These are phyloP conservation scores for Gamsiella multidivaricata DNA, from an alignment of 192 early-diverging fungal species.

Conservation along the genomic window DNA sequence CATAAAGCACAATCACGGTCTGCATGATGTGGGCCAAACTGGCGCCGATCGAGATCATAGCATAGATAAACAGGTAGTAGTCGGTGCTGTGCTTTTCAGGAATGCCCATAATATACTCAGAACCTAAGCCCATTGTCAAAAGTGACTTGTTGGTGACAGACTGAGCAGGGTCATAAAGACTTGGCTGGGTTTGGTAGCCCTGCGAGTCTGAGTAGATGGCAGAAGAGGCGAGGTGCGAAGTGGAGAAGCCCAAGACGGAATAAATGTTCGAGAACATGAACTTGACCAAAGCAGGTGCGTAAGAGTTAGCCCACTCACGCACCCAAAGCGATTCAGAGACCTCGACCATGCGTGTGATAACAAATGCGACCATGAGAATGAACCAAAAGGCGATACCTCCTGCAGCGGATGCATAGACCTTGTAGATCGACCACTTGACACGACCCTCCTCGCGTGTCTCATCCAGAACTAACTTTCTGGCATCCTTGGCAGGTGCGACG, in stretches of 20 bases:
- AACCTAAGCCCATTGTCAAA: conserved; percentile 16
- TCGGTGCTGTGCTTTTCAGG: conserved; percentile 49
- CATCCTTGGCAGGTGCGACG: conserved; percentile 21
- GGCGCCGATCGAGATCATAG: conserved; percentile 56
- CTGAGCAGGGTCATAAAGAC: conserved; percentile 20
- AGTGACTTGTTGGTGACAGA: conserved; percentile 24
- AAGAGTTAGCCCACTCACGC: conserved; percentile 59
- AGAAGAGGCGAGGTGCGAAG: conserved; percentile 25
- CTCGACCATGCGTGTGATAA: conserved; percentile 51
- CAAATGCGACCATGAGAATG: conserved; percentile 52
- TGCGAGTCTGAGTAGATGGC: conserved; percentile 41
- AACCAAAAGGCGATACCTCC: conserved; percentile 71
- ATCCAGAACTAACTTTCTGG: conserved; percentile 73
- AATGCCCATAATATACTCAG: conserved; percentile 4
- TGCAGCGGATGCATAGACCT: conserved; percentile 72
- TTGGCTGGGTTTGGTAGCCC: conserved; percentile 14
- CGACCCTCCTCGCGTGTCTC: conserved; percentile 85
- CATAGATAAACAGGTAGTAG: conserved; percentile 66
- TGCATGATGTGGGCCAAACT: conserved; percentile 58
- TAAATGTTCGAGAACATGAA: conserved; percentile 51
- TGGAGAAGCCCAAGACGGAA: conserved; percentile 23
- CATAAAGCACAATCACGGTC: conserved; percentile 57
- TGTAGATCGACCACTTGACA: conserved; percentile 79
- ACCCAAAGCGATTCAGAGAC: conserved; percentile 67
- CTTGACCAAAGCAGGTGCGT: conserved; percentile 22